Evolutionary conservation across 2,329 filamentous ascomycete genomes (phyloP).

Genomic region (Cytospora paraplurivora): DNA sequence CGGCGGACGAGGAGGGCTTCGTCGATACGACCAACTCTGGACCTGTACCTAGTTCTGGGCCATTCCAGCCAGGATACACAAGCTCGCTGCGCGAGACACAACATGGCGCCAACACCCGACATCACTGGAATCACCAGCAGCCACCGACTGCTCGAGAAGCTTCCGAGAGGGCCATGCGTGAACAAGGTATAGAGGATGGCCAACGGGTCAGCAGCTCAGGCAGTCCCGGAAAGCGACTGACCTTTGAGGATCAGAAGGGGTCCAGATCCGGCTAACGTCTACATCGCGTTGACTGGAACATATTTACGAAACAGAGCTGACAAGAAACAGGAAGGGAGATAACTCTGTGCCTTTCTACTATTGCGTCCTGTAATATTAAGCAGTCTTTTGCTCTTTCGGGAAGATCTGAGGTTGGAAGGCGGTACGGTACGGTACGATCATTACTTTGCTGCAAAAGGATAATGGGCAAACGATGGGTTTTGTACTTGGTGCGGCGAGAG

Average conservation of each 20-base stretch:
- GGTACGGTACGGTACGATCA: not conserved
- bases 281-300: not conserved
- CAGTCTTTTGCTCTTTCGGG: not conserved
- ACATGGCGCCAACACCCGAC: slow-evolving; percentile 29
- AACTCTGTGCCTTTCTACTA: not conserved
- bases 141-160: slow-evolving; percentile 49
- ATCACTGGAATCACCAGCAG: slow-evolving; percentile 38
- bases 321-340: not conserved
- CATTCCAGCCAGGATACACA: slow-evolving; percentile 39
- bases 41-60: slow-evolving; percentile 50
- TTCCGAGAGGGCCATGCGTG: slow-evolving; percentile 66
- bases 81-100: slow-evolving; percentile 43
- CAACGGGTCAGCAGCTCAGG: slow-evolving; percentile 45
- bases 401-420: not conserved
- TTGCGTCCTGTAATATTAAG: not conserved
- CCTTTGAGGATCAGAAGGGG: slow-evolving; percentile 56
- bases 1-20: slow-evolving; percentile 53
- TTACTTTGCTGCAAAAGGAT: not conserved
- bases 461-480: not conserved
- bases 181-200: slow-evolving; percentile 54
- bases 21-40: slow-evolving; percentile 66
- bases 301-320: no score
- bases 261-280: not conserved
- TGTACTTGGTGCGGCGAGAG: not conserved
- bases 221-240: slow-evolving; percentile 54